Evolutionary conservation across 352 stramenopile species (phyloP).

Genomic region (Phytophthora sojae): DNA sequence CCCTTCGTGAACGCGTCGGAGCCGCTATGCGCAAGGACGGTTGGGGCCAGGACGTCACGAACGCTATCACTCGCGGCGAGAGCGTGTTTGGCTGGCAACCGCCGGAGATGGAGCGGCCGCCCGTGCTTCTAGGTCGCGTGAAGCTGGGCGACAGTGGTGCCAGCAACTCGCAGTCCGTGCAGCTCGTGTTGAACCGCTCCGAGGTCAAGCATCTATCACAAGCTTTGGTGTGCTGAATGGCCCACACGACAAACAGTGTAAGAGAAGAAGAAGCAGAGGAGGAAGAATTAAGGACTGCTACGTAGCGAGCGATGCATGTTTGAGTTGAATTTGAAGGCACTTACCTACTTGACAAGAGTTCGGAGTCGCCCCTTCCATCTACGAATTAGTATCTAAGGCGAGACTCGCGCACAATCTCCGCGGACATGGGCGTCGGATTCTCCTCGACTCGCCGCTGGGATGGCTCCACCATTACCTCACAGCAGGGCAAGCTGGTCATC

Average conservation of each 20-base stretch:
- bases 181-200: slow-evolving; percentile 55
- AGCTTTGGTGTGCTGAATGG: slow-evolving; percentile 50
- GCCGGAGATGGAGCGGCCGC: slow-evolving; percentile 74
- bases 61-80: slow-evolving; percentile 66
- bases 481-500: slow-evolving; percentile 68
- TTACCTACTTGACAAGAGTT: background rate
- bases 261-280: background rate
- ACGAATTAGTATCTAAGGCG: slow-evolving; percentile 10
- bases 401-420: slow-evolving; percentile 2
- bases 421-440: slow-evolving; percentile 17
- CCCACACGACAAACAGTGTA: background rate
- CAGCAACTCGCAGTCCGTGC: slow-evolving; percentile 27
- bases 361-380: background rate
- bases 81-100: slow-evolving; percentile 81
- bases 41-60: slow-evolving; percentile 65
- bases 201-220: slow-evolving; percentile 57
- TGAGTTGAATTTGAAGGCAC: slow-evolving; percentile 29
- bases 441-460: slow-evolving; percentile 24
- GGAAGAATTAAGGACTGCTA: slow-evolving; percentile 1
- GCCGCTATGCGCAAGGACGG: slow-evolving; percentile 53
- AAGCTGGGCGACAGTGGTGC: slow-evolving; percentile 40
- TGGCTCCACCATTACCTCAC: slow-evolving; percentile 39
- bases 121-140: slow-evolving; percentile 65
- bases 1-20: slow-evolving; percentile 58
- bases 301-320: slow-evolving; percentile 3